Conservation (phyloP, 352 stramenopile genomes). For the Discostella stelligera region DNA sequence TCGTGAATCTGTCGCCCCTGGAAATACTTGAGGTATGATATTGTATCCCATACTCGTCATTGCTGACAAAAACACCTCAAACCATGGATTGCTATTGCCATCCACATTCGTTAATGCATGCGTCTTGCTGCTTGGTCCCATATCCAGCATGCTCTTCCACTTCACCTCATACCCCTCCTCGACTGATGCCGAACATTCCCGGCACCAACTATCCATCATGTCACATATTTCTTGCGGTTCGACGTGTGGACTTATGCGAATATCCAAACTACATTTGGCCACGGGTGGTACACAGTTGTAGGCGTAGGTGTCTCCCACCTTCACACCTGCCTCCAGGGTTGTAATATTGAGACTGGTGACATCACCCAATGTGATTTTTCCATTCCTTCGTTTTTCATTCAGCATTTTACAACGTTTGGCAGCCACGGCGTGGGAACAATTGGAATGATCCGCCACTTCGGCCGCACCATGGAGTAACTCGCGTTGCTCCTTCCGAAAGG, state of each 20-base stretch:
- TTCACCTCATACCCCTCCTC: constrained; percentile 76
- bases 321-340: constrained; percentile 88
- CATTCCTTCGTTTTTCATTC: constrained; percentile 18
- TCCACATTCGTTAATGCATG: constrained; percentile 76
- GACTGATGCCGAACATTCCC: constrained; percentile 69
- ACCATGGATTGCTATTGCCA: constrained; percentile 78
- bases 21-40: constrained; percentile 90
- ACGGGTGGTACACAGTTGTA: constrained; percentile 93
- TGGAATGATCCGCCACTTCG: constrained; percentile 53
- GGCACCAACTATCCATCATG: constrained; percentile 90
- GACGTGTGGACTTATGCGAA: constrained; percentile 90
- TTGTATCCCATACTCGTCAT: constrained; percentile 57
- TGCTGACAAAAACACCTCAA: constrained; percentile 66
- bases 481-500: constrained; percentile 88
- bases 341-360: constrained; percentile 95
- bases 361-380: constrained; percentile 90
- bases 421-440: constrained; percentile 90
- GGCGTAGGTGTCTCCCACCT: constrained; percentile 86
- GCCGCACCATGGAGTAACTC: constrained; percentile 81
- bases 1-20: constrained; percentile 90
- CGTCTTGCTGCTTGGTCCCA: constrained; percentile 39
- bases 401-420: constrained; percentile 50
- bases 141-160: constrained; percentile 84
- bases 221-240: constrained; percentile 85
- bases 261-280: constrained; percentile 90